Conservation (phyloP, 225 moss, liverwort and hornwort species). For the Polytrichum commune region DNA sequence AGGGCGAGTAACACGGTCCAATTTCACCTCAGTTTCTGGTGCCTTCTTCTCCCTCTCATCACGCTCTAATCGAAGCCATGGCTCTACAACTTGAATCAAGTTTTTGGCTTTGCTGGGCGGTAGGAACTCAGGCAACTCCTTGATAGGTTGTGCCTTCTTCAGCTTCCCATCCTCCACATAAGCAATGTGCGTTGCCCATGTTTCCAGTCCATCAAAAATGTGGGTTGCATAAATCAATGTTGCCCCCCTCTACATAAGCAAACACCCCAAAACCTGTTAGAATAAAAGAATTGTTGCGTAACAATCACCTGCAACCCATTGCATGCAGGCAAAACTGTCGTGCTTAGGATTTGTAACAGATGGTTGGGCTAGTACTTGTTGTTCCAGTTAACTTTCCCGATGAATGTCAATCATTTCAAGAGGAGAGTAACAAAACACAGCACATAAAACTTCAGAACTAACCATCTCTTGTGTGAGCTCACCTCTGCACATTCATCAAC, state of each 20-base stretch:
- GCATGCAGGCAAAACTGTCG: too few relatives aligned
- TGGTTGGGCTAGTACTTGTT: too few relatives aligned
- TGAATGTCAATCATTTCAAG: too few relatives aligned
- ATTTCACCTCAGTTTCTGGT: slow-evolving; percentile 27
- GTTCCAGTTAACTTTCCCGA: too few relatives aligned
- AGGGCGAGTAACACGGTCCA: slow-evolving; percentile 62
- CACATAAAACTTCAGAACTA: too few relatives aligned
- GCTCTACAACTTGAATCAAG: slow-evolving; percentile 91
- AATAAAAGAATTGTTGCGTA: too few relatives aligned
- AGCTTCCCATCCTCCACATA: slow-evolving; percentile 92
- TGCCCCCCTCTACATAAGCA: slow-evolving; percentile 56
- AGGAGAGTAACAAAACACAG: too few relatives aligned
- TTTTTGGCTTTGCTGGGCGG: slow-evolving; percentile 55
- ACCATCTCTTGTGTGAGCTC: neutral
- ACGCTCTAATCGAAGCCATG: slow-evolving; percentile 90
- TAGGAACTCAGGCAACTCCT: slow-evolving; percentile 64
- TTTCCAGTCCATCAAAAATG: slow-evolving; percentile 92
- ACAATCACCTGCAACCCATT: too few relatives aligned
- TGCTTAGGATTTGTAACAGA: too few relatives aligned
- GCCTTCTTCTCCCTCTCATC: slow-evolving; percentile 54
- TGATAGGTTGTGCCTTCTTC: slow-evolving; percentile 67
- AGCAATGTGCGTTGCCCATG: slow-evolving; percentile 93
- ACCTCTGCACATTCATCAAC: slow-evolving; percentile 78
- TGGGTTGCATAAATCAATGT: slow-evolving; percentile 92
- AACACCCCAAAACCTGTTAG: too few relatives aligned